phyloP scores from a whole-genome alignment of 2,329 filamentous ascomycete species.

The Clonostachys sp. region DNA sequence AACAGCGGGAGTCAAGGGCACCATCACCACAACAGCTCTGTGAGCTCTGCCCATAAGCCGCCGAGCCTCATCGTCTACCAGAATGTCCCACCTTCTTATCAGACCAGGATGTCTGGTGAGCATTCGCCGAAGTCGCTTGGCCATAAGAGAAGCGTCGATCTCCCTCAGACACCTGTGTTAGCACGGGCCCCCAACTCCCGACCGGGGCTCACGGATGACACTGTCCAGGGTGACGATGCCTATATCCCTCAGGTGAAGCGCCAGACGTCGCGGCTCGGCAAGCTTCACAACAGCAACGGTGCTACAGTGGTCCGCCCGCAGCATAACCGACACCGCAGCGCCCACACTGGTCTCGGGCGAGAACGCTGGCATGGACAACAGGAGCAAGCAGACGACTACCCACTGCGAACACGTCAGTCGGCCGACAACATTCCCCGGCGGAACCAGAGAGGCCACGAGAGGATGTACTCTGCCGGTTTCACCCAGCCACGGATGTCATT shows the following conservation, averaged over 20 bases:
- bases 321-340: conserved; percentile 2
- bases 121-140: conserved; percentile 13
- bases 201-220: conserved; percentile 57
- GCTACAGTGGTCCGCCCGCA: not conserved
- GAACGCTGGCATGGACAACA: conserved; percentile 31
- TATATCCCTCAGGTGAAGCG: conserved; percentile 50
- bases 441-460: conserved; percentile 1
- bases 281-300: conserved; percentile 17
- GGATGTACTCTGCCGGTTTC: conserved; percentile 32
- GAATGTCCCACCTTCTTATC: conserved; percentile 1
- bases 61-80: conserved; percentile 52
- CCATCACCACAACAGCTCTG: conserved; percentile 20
- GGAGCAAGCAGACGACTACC: conserved; percentile 18
- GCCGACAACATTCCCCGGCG: conserved; percentile 17
- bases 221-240: conserved; percentile 54
- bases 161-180: conserved; percentile 44
- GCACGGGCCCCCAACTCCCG: conserved; percentile 60
- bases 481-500: conserved; percentile 37
- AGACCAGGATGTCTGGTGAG: conserved; percentile 17
- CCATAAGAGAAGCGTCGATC: conserved; percentile 36
- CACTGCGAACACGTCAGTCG: conserved; percentile 18
- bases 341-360: conserved; percentile 13
- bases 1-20: conserved; percentile 5
- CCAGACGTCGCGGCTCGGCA: conserved; percentile 48
- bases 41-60: conserved; percentile 35